Evolutionary conservation across 148 eudicot species (phyloP), one percentile per base, ranked within the genome.

Genomic region (Selenicereus undatus): DNA sequence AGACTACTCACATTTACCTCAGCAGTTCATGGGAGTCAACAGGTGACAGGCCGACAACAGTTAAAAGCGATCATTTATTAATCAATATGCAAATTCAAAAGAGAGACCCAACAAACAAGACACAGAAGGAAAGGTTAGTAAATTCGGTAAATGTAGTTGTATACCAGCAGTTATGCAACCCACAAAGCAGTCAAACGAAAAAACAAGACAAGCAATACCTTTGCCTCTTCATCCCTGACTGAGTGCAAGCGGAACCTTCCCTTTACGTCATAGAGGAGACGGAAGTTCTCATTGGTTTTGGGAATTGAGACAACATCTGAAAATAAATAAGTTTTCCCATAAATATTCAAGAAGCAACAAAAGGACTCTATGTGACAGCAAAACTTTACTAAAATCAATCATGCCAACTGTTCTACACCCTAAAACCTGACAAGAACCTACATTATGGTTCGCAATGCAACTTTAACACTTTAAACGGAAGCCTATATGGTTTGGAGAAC

Each of bases 221-320:
- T 89, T 9, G 93, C 81, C 78, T 90, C 91, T 71, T 90, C 93
- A 79, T 90, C 91, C 73, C 93, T 86, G 78, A 88, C 4, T 4
- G 91, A 88, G 81, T 88, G 91, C 24, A 88, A 88, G 51, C 93
- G 79, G 80, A 90, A 90, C 22, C 93, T 81, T 26, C 93, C 93
- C 88, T 90, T 90, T 76, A 89, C 90, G 26, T 90, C 93, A 74
- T 90, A 90, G 3, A 90, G 83, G 50, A 89, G 90, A 79, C 93
- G 91, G 85, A 90, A 90, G 80, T 83, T 88, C 83, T 88, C 91
- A 78, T 88, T 85, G 24, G 93, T 87, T 74, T 90, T 90, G 10
- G 93, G 93, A 62, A 90, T 90, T 2, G 93, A 89, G 6, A 90
- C 86, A 75, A 90, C 91, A 88, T 90, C 93, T 90, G 80, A 10